Evolutionary conservation across 2,329 filamentous ascomycete species (phyloP).

Genomic region (Phialemoniopsis sp.): DNA sequence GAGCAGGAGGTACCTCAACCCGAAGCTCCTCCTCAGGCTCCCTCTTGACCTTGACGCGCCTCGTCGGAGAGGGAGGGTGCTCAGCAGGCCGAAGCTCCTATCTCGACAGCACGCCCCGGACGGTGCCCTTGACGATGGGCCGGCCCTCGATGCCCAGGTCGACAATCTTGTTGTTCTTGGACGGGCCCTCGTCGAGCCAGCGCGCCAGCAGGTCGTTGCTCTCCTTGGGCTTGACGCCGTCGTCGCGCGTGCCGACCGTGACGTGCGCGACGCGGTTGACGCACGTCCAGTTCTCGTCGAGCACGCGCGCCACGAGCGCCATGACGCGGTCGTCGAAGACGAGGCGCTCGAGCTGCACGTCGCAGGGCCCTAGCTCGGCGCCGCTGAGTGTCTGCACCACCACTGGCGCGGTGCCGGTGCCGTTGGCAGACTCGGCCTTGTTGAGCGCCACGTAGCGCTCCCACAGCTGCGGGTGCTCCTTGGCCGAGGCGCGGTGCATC

Average conservation of each 20-base stretch:
- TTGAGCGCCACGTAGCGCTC: constrained; percentile 63
- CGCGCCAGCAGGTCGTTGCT: constrained; percentile 78
- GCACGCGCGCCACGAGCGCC: constrained; percentile 80
- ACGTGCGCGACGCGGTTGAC: constrained; percentile 80
- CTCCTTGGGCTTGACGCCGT: constrained; percentile 82
- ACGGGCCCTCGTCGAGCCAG: constrained; percentile 61
- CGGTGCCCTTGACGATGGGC: constrained; percentile 41
- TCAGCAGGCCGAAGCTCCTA: constrained; percentile 30
- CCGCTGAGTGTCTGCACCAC: constrained; percentile 25
- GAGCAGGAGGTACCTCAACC: too few relatives aligned
- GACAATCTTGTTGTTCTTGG: constrained; percentile 35
- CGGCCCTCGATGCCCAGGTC: constrained; percentile 47
- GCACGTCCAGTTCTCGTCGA: constrained; percentile 61
- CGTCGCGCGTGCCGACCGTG: constrained; percentile 77
- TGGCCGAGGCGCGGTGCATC: constrained; percentile 69
- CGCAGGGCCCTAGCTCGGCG: constrained; percentile 58
- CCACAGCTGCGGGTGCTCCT: constrained; percentile 69
- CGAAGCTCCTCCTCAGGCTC: too few relatives aligned
- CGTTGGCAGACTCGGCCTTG: constrained; percentile 27
- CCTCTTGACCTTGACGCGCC: too few relatives aligned
- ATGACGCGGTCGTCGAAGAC: constrained; percentile 87
- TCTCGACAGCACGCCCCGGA: constrained; percentile 43
- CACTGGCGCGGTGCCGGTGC: background rate
- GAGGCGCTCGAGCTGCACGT: constrained; percentile 62
- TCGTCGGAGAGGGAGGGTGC: too few relatives aligned